Evolutionary conservation across 208 protist genomes (phyloP).

Genomic region (Naegleria lovaniensis): DNA sequence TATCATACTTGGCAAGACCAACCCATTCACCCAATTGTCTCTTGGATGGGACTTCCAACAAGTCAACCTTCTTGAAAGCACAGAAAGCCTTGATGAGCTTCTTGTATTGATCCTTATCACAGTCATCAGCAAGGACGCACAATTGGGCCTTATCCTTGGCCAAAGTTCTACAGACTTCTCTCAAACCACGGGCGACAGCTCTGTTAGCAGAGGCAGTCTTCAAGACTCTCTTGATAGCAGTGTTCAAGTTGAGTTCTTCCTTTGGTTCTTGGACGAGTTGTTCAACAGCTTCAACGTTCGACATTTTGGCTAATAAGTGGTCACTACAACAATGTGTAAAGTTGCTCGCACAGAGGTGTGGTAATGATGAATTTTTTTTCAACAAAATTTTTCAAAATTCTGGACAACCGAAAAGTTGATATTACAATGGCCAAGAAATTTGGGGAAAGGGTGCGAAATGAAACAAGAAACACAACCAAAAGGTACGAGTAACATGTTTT

Average conservation of each 20-base stretch:
- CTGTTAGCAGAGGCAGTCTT: not conserved
- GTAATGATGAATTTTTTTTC: not conserved
- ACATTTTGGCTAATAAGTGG: not conserved
- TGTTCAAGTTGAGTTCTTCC: not conserved
- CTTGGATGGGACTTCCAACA: not conserved
- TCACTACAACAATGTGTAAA: not conserved
- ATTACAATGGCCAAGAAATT: not conserved
- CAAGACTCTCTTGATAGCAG: slow-evolving; percentile 23
- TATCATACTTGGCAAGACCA: slow-evolving; percentile 33
- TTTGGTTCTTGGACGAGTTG: slow-evolving; percentile 8
- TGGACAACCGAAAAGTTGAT: not conserved
- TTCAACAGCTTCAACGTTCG: not conserved
- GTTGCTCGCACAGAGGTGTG: not conserved
- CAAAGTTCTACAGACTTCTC: slow-evolving; percentile 23
- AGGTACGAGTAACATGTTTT: no score
- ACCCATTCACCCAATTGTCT: slow-evolving; percentile 25
- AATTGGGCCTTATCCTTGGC: slow-evolving; percentile 22
- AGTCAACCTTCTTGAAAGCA: not conserved
- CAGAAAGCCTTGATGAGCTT: slow-evolving; percentile 28
- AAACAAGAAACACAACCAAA: no score
- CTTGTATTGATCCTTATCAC: slow-evolving; percentile 27
- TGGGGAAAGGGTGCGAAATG: no score
- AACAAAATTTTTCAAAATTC: not conserved
- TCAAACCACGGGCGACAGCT: slow-evolving; percentile 11
- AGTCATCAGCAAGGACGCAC: slow-evolving; percentile 22